Base-by-base conservation (phyloP, 257 asterid species). In the Plantago elongata region DNA sequence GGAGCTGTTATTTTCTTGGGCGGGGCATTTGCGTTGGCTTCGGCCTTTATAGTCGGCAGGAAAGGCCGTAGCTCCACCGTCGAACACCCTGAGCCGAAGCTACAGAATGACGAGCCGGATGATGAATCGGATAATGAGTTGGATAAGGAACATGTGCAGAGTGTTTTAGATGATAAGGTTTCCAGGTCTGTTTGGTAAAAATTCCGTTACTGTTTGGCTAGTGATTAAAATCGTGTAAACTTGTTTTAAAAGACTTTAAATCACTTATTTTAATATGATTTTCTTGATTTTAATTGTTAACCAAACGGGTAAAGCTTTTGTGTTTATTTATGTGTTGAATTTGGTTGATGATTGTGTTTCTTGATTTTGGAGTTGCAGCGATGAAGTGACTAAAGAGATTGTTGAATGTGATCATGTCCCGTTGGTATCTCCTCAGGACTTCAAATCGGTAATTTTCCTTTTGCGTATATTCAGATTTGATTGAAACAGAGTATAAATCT, bases 1-100 rank as follows among this genome's bases (percentile, higher is more conserved):
- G 87, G 79, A 57, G 82, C 77, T 48, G 70, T 87, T 51, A 47
- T 84, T 63, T 66, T 84, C 67, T 64, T 87, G 46, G 84, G 90
- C 16, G 93, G 93, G 22, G 95, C 79, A 37, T 76, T 82, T 40
- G 84, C 88, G 37, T 40, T 82, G 22, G 77, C 78, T 1, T 74
- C 79, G 0, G 78, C 72, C 59, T 78, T 75, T 46, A 48, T 67
- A 0, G 51, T 74, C 69, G 60, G 29, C 2, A 68, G 45, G 44
- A 73, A 68, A 57, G 15, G 65, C 44, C 52, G 68, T 72, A 78
- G 34, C 71, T 59, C 54, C 54, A 16, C 54, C 66, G 60, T 9
- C 42, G 63, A 11, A 58, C 64, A 34, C 40, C 40, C 40, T 34
- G 40, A 34, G 40, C 5, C 40, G 8, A 34, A 34, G 40, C 5